phyloP scores from a whole-genome alignment of 2,329 filamentous ascomycete genomes.

The Torrubiella hemipterigena region DNA sequence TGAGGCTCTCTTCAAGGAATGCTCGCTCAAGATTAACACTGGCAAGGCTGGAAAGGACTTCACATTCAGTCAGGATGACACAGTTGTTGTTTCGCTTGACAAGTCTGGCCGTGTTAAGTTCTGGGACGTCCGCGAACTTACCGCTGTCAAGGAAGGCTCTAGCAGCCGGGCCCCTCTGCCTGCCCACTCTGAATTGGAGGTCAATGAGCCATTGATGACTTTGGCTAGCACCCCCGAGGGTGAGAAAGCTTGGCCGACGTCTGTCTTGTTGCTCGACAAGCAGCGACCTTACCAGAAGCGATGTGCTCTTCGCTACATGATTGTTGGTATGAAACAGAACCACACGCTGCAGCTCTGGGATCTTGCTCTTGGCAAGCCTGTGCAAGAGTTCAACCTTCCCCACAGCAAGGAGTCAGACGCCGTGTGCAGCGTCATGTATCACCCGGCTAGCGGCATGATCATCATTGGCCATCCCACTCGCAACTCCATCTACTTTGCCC shows the following conservation, averaged over 20 bases:
- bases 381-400: constrained; percentile 93
- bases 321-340: constrained; percentile 98
- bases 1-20: constrained; percentile 76
- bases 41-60: constrained; percentile 99
- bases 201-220: constrained; percentile 77
- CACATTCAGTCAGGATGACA: constrained; percentile 92
- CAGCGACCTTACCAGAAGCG: constrained; percentile 84
- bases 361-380: constrained; percentile 83
- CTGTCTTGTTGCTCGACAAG: constrained; percentile 92
- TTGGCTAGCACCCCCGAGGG: constrained; percentile 75
- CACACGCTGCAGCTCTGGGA: constrained; percentile 98
- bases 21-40: constrained; percentile 84
- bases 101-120: constrained; percentile 95
- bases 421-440: constrained; percentile 95
- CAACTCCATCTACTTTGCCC: constrained; percentile 95
- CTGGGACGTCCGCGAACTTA: constrained; percentile 87
- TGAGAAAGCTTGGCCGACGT: constrained; percentile 95
- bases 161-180: constrained; percentile 40
- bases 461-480: constrained; percentile 90
- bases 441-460: constrained; percentile 84
- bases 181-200: constrained; percentile 52
- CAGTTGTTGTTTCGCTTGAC: constrained; percentile 85
- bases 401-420: constrained; percentile 94
- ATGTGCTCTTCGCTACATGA: constrained; percentile 82
- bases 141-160: constrained; percentile 36